These are phyloP conservation scores for Dendrothele bispora DNA, from an alignment of 768 basidiomycete genomes.

Conservation along the genomic window DNA sequence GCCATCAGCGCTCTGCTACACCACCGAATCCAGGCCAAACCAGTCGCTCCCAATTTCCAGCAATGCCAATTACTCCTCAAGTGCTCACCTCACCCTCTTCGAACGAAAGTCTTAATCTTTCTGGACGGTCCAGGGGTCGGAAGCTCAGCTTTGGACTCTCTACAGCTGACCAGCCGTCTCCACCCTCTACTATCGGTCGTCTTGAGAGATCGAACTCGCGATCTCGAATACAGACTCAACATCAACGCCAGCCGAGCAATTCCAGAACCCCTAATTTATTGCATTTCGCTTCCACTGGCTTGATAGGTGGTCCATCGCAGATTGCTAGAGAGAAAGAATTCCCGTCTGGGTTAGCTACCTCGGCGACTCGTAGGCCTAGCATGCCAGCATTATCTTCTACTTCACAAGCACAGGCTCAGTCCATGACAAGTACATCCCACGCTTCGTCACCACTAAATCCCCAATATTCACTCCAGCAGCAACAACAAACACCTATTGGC, in stretches of 20 bases:
- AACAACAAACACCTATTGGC: background rate
- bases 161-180: conserved; percentile 21
- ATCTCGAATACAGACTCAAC: conserved; percentile 11
- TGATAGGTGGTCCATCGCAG: background rate
- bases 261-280: conserved; percentile 1
- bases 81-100: conserved; percentile 34
- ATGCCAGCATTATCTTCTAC: conserved; percentile 17
- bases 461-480: too few species aligned
- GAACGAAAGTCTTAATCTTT: conserved; percentile 31
- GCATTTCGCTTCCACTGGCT: conserved; percentile 5
- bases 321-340: background rate
- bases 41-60: background rate
- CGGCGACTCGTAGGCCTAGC: conserved; percentile 21
- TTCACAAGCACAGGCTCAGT: background rate
- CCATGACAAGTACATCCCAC: conserved; percentile 8
- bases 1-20: background rate
- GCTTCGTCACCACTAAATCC: conserved; percentile 2
- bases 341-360: background rate
- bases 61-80: conserved; percentile 11
- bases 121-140: conserved; percentile 12
- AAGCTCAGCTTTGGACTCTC: conserved; percentile 25
- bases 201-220: conserved; percentile 15
- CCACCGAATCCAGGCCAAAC: background rate
- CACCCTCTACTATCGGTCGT: conserved; percentile 17
- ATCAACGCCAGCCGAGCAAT: conserved; percentile 1